Evolutionary conservation across 2,329 filamentous ascomycete species (phyloP), one percentile per base, ranked within the genome.

Genomic region (Bimuria novae-zelandiae): DNA sequence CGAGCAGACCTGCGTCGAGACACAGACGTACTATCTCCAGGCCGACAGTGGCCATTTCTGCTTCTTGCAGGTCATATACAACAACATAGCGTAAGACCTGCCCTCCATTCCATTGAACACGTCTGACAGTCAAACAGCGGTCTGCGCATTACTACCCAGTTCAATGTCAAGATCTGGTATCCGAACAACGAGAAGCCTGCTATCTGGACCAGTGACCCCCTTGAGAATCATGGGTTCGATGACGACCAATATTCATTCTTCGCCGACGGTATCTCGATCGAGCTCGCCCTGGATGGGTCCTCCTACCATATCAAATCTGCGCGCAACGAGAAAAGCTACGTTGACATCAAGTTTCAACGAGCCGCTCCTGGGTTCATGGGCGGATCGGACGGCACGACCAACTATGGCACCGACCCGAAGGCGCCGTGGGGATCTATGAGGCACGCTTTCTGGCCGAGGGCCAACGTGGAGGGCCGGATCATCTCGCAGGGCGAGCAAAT

Each of bases 401-500:
- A 87, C 64, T 99, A 88, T 70, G 94, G 94, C 48, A 96, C 92
- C 37, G 92, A 99, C 72, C 85, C 88, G 16, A 74, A 80, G 60
- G 85, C 92, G 61, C 94, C 94, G 1, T 99, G 94, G 94, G 94
- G 94, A 30, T 83, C 82, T 25, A 95, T 99, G 87, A 84, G 88
- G 70, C 94, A 99, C 75, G 84, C 85, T 27, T 97, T 99, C 79
- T 99, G 94, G 94, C 92, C 94, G 27, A 84, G 92, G 61, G 94
- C 90, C 75, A 81, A 80, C 41, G 85, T 88, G 11, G 89, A 93
- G 75, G 94, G 94, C 46, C 89, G 83, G 62, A 91, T 97, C 73
- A 85, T 89, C 59, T 96, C 92, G 55, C 84, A 89, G 65, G 86
- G 90, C 29, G 90, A 91, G 42, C 85, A 89, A 32, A 81, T 96